A percentile compares a stretch with the other conserved stretches of the same genome.
phyloP scores from a whole-genome alignment of 352 stramenopile species.

The Blastocystis sp. region DNA sequence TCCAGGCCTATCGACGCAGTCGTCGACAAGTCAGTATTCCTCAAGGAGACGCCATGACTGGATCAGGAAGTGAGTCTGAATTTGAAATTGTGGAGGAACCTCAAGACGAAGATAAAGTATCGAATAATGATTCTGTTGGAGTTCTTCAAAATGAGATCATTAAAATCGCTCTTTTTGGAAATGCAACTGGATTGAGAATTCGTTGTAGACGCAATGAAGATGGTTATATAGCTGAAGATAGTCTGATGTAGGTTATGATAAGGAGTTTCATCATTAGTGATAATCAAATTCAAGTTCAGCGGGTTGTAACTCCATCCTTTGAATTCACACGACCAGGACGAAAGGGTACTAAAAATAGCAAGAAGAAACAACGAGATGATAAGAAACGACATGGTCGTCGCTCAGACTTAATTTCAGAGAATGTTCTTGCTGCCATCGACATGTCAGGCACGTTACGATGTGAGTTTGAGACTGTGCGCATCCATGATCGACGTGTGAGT shows the following conservation, averaged over 20 bases:
- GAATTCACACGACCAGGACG: not conserved
- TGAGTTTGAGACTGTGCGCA: not conserved
- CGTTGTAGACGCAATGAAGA: not conserved
- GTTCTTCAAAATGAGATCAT: not conserved
- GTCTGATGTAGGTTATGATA: not conserved
- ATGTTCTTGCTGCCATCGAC: not conserved
- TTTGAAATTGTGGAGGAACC: not conserved
- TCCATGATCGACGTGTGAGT: not conserved
- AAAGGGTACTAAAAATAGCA: not conserved
- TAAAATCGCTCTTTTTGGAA: not conserved
- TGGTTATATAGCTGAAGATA: constrained; percentile 35
- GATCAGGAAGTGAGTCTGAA: constrained; percentile 11
- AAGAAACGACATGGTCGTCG: not conserved
- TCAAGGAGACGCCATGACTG: not conserved
- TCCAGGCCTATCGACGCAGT: not conserved
- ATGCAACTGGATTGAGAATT: not conserved
- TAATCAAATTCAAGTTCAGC: not conserved
- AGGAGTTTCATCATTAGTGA: not conserved
- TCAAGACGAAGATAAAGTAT: not conserved
- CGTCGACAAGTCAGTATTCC: not conserved
- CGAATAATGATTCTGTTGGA: not conserved
- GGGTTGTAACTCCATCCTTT: not conserved
- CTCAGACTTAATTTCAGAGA: not conserved
- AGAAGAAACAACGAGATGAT: not conserved
- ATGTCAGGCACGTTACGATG: constrained; percentile 25